Conservation (phyloP, 1,284 basidiomycete species). For the Cystobasidium sp. region DNA sequence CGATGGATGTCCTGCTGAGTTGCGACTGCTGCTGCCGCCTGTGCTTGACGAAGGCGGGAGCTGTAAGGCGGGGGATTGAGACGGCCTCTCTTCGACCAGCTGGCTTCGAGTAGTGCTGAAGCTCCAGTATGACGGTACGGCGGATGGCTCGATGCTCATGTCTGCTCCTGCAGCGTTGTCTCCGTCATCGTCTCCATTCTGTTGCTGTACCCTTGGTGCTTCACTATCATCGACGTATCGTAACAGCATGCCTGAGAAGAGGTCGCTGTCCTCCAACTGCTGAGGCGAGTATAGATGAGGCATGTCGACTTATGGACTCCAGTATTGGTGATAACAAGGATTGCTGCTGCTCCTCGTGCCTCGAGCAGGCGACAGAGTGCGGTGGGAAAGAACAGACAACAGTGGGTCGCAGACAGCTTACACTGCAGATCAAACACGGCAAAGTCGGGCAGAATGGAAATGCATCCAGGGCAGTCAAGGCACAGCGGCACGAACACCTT, state of each 20-base stretch:
- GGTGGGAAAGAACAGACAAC: no score
- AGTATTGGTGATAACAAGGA: no score
- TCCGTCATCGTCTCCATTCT: neutral
- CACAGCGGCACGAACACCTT: neutral
- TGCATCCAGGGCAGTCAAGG: no score
- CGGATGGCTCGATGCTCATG: constrained; percentile 17
- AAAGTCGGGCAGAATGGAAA: no score
- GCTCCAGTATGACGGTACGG: constrained; percentile 36
- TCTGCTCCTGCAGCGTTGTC: neutral
- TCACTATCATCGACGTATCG: no score
- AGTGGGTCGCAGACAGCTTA: no score
- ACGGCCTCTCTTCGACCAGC: neutral
- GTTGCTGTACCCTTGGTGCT: neutral
- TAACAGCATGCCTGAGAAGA: neutral
- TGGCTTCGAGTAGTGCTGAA: constrained; percentile 20
- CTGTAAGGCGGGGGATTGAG: constrained; percentile 1
- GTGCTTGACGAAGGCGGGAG: constrained; percentile 1
- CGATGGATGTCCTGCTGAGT: neutral
- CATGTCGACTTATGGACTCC: neutral
- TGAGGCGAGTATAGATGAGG: neutral
- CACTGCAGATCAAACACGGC: no score
- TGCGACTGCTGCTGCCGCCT: neutral
- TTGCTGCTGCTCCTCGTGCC: no score
- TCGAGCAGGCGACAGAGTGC: no score
- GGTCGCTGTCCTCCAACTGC: constrained; percentile 14